Evolutionary conservation across 2,329 filamentous ascomycete genomes (phyloP).

Genomic region (Fusarium sp.): DNA sequence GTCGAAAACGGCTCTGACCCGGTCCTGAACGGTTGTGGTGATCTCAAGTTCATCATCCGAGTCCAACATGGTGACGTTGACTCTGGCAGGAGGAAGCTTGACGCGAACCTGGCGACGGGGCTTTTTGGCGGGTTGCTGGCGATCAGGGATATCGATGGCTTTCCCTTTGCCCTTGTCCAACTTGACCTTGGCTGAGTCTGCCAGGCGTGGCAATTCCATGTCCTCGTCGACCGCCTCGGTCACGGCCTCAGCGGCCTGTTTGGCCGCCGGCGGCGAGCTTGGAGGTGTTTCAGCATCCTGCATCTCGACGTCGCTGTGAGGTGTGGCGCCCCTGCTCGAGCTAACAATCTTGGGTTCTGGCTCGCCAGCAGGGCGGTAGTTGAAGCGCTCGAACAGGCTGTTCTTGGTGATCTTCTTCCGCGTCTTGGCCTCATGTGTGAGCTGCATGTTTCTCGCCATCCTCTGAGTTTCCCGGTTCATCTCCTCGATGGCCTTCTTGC

Average conservation of each 20-base stretch:
- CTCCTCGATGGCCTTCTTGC: constrained; percentile 94
- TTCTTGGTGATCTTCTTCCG: constrained; percentile 91
- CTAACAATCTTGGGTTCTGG: constrained; percentile 56
- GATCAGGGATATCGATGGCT: constrained; percentile 47
- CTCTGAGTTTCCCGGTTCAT: constrained; percentile 96
- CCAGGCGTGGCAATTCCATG: constrained; percentile 45
- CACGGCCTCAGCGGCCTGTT: constrained; percentile 42
- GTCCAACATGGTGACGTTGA: constrained; percentile 55
- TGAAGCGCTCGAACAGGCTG: constrained; percentile 86
- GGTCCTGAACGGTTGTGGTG: constrained; percentile 60
- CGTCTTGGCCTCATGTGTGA: constrained; percentile 89
- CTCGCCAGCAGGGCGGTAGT: constrained; percentile 67
- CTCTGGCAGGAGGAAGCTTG: constrained; percentile 56
- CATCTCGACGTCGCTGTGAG: constrained; percentile 65
- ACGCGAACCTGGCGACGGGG: constrained; percentile 63
- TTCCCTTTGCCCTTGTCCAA: constrained; percentile 73
- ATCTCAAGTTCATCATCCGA: constrained; percentile 76
- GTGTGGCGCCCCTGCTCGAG: constrained; percentile 67
- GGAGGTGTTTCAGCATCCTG: constrained; percentile 73
- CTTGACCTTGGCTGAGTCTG: constrained; percentile 47
- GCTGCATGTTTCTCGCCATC: constrained; percentile 88
- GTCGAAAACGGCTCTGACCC: constrained; percentile 75
- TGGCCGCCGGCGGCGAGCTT: constrained; percentile 70
- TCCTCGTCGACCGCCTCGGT: constrained; percentile 24
- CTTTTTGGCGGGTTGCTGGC: constrained; percentile 44